Conservation (phyloP, 352 stramenopile species). For the Globisporangium nodosum region DNA sequence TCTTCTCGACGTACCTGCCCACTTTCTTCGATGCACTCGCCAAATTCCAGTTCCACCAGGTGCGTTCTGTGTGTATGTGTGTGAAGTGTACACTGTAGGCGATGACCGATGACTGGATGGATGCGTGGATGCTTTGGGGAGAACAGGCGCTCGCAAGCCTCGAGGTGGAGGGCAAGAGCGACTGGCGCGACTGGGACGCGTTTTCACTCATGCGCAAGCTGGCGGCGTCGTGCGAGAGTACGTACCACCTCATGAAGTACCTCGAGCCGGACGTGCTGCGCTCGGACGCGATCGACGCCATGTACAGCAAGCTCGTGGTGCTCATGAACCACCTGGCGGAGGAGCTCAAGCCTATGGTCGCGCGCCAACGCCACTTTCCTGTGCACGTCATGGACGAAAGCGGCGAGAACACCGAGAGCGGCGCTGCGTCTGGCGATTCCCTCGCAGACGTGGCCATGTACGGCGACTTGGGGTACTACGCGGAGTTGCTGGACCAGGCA, state of each 20-base stretch:
- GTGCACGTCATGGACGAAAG: conserved; percentile 12
- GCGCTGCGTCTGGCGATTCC: conserved; percentile 1
- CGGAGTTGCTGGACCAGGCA: conserved; percentile 63
- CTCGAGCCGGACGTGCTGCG: conserved; percentile 42
- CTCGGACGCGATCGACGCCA: conserved; percentile 50
- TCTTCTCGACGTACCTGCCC: conserved; percentile 49
- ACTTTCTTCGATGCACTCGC: conserved; percentile 56
- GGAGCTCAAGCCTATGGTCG: conserved; percentile 44
- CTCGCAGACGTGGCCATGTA: conserved; percentile 34
- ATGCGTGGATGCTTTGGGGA: background rate
- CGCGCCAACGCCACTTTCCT: conserved; percentile 20
- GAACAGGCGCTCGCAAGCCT: conserved; percentile 31
- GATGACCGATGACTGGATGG: background rate
- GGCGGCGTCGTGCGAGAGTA: conserved; percentile 60
- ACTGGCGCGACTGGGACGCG: conserved; percentile 45
- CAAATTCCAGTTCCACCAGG: conserved; percentile 60
- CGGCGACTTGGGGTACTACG: conserved; percentile 71
- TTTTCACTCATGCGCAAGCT: conserved; percentile 56
- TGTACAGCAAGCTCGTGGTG: conserved; percentile 58
- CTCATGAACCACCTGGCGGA: conserved; percentile 54
- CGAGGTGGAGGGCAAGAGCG: conserved; percentile 31
- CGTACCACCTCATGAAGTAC: conserved; percentile 71
- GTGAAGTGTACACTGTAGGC: background rate
- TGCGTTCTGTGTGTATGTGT: conserved; percentile 4
- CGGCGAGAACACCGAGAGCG: background rate